phyloP scores from a whole-genome alignment of 371 early-diverging fungal genomes.

The Mucor sp. region DNA sequence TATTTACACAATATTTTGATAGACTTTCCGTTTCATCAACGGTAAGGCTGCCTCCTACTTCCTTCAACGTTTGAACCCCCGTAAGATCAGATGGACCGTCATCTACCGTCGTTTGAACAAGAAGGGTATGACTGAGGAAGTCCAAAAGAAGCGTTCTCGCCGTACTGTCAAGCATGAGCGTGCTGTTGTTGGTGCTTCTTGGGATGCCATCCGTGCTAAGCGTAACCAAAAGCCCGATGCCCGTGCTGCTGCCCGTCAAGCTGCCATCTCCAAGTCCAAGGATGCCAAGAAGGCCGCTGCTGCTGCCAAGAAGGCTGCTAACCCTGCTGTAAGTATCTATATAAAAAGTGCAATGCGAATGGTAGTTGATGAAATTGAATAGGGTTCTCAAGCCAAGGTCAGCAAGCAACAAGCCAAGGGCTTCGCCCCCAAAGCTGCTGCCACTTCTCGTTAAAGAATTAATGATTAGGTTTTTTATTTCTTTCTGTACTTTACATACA shows the following conservation, averaged over 20 bases:
- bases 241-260: slow-evolving; percentile 89
- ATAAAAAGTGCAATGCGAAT: neutral
- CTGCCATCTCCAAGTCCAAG: slow-evolving; percentile 88
- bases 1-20: slow-evolving; percentile 6
- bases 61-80: slow-evolving; percentile 93
- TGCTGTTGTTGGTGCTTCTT: slow-evolving; percentile 93
- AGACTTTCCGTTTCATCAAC: slow-evolving; percentile 95
- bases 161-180: slow-evolving; percentile 95
- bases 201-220: slow-evolving; percentile 95
- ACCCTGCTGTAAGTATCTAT: slow-evolving; percentile 23
- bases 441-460: slow-evolving; percentile 81
- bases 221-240: slow-evolving; percentile 94
- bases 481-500: slow-evolving; percentile 6
- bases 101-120: slow-evolving; percentile 97
- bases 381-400: slow-evolving; percentile 63
- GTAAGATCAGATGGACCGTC: slow-evolving; percentile 96
- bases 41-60: slow-evolving; percentile 95
- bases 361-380: neutral
- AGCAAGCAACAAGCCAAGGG: slow-evolving; percentile 91
- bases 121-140: slow-evolving; percentile 97
- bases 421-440: slow-evolving; percentile 81
- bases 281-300: slow-evolving; percentile 82
- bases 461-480: neutral
- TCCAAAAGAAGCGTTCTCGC: slow-evolving; percentile 94
- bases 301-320: slow-evolving; percentile 76